Conservation (phyloP, 192 early-diverging fungal species). For the Gamsiella multidivaricata region DNA sequence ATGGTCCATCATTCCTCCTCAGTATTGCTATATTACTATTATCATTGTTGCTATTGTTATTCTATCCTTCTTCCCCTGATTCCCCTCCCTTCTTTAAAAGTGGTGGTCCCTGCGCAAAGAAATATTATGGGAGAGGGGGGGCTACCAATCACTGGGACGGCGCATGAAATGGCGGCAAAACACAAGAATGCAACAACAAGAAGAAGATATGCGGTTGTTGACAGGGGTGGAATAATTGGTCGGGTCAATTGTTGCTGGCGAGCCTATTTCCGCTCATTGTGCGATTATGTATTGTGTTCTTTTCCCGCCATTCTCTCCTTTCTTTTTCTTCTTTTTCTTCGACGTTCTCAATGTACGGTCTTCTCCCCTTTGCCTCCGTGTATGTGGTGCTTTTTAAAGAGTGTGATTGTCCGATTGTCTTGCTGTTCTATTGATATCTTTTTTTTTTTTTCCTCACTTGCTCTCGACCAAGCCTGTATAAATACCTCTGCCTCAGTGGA, state of each 20-base stretch:
- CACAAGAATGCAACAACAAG: background rate
- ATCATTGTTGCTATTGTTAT: background rate
- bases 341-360: too few relatives aligned
- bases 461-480: background rate
- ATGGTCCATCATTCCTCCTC: too few relatives aligned
- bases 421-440: too few relatives aligned
- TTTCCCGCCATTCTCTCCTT: constrained; percentile 1
- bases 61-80: background rate
- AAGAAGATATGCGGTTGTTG: too few relatives aligned
- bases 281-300: background rate
- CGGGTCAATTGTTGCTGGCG: too few relatives aligned
- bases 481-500: too few relatives aligned
- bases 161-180: background rate
- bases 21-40: background rate
- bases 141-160: too few relatives aligned
- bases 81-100: constrained; percentile 2
- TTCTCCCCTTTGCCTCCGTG: too few relatives aligned
- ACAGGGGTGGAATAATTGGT: too few relatives aligned
- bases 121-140: too few relatives aligned
- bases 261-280: background rate
- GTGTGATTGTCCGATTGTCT: too few relatives aligned
- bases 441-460: background rate
- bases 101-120: constrained; percentile 2
- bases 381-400: too few relatives aligned
- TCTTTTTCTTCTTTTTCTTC: background rate